Conservation (phyloP, 2,329 filamentous ascomycete genomes). For the Apiospora marii region DNA sequence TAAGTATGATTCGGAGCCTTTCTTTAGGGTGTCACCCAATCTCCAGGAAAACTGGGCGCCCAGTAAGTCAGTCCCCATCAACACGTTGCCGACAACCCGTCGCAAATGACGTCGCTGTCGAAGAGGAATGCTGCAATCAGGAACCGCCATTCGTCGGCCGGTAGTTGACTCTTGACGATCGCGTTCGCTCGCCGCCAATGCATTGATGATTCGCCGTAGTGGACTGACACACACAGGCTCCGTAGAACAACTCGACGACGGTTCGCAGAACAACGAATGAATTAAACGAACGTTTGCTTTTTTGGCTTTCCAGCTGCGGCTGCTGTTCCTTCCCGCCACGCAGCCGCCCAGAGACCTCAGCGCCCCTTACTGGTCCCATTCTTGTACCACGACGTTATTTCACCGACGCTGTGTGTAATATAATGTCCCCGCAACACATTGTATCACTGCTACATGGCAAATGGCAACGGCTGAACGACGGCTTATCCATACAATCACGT, state of each 20-base stretch:
- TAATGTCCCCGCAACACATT: background rate
- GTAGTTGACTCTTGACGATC: conserved; percentile 1
- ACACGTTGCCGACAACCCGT: conserved; percentile 9
- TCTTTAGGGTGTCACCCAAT: conserved; percentile 8
- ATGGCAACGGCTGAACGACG: background rate
- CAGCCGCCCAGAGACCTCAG: background rate
- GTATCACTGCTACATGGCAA: background rate
- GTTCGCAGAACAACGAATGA: background rate
- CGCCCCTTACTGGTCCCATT: conserved; percentile 3
- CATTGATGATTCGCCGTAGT: background rate
- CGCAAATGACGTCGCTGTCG: conserved; percentile 10
- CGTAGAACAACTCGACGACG: background rate
- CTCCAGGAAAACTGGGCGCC: conserved; percentile 8
- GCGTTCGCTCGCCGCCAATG: conserved; percentile 1
- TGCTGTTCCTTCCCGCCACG: conserved; percentile 11
- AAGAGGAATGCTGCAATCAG: conserved; percentile 3
- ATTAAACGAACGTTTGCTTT: background rate
- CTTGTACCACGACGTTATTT: conserved; percentile 5
- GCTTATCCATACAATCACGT: background rate
- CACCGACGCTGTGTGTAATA: conserved; percentile 10
- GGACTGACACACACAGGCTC: background rate
- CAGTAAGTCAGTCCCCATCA: conserved; percentile 13
- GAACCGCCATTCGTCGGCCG: background rate
- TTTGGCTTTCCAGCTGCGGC: conserved; percentile 2
- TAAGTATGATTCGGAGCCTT: conserved; percentile 13